These are phyloP conservation scores for Macrotyloma uniflorum DNA, from an alignment of 306 rosid genomes.

Conservation along the genomic window DNA sequence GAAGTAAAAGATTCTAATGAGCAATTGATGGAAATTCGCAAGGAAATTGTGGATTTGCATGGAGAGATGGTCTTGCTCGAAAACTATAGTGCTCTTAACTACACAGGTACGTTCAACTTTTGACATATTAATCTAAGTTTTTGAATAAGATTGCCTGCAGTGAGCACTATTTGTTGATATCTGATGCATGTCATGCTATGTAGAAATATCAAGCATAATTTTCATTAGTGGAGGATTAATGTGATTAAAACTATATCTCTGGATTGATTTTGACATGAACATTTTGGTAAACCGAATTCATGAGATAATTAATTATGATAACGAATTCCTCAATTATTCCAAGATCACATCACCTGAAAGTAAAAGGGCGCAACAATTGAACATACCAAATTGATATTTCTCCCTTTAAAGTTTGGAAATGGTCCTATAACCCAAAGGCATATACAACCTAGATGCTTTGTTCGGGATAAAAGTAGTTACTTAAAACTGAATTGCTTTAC, in stretches of 20 bases:
- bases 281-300: not conserved
- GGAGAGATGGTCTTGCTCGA: conserved; percentile 94
- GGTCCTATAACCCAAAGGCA: not conserved
- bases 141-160: not conserved
- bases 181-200: not conserved
- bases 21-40: conserved; percentile 70
- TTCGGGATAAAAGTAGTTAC: not conserved
- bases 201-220: not conserved
- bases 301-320: not conserved
- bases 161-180: not conserved
- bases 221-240: not conserved
- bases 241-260: not conserved
- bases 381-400: not conserved
- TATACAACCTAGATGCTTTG: not conserved
- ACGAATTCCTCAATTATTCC: not conserved
- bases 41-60: conserved; percentile 91
- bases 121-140: not conserved
- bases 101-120: conserved; percentile 63
- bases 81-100: conserved; percentile 90
- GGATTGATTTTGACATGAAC: not conserved
- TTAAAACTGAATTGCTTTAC: not conserved
- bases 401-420: not conserved
- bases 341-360: not conserved
- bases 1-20: conserved; percentile 64
- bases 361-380: not conserved